Evolutionary conservation across 345 rosid species (phyloP).

Genomic region (Euclidium syriacum): DNA sequence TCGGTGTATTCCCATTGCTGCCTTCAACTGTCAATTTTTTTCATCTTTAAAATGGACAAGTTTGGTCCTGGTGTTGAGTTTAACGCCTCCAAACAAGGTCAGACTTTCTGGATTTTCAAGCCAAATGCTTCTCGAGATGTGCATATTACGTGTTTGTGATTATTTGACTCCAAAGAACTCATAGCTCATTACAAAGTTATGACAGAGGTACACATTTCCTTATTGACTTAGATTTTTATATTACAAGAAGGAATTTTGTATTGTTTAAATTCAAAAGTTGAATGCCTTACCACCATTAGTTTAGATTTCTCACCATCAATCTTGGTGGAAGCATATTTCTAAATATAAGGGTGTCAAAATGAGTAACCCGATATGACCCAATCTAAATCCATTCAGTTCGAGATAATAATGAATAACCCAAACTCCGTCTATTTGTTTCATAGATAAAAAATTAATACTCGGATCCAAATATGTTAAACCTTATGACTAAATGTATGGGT

Average conservation of each 20-base stretch:
- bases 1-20: background rate
- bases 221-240: slow-evolving; percentile 6
- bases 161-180: slow-evolving; percentile 88
- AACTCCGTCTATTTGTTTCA: too few species aligned
- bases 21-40: background rate
- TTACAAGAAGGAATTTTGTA: background rate
- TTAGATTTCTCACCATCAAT: slow-evolving; percentile 7
- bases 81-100: slow-evolving; percentile 59
- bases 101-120: slow-evolving; percentile 66
- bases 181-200: slow-evolving; percentile 69
- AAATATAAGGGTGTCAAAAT: too few species aligned
- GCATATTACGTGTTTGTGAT: slow-evolving; percentile 97
- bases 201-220: slow-evolving; percentile 55
- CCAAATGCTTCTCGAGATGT: slow-evolving; percentile 93
- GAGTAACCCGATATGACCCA: too few species aligned
- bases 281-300: too few species aligned
- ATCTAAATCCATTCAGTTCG: too few species aligned
- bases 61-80: slow-evolving; percentile 92
- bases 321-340: too few species aligned
- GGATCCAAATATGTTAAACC: too few species aligned
- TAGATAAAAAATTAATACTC: too few species aligned
- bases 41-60: slow-evolving; percentile 91
- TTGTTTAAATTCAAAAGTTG: background rate
- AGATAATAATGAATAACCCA: too few species aligned
- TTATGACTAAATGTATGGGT: too few species aligned